These are phyloP conservation scores for Knufia fluminis DNA, from an alignment of 2,329 filamentous ascomycete species.

Conservation along the genomic window DNA sequence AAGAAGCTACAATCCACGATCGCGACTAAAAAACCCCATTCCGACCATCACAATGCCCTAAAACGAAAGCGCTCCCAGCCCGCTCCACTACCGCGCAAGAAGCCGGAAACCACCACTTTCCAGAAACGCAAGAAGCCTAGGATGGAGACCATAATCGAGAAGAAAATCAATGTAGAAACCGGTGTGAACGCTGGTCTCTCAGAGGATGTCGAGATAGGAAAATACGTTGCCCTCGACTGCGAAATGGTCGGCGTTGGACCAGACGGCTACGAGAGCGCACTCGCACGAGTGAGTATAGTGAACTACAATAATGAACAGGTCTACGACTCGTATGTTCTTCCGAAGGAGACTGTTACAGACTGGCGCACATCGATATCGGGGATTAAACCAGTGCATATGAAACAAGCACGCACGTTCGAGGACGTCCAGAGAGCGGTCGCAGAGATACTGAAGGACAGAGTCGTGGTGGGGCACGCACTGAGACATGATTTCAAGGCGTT, in stretches of 20 bases:
- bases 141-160: neutral
- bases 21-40: constrained; percentile 22
- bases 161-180: neutral
- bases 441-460: constrained; percentile 57
- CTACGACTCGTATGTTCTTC: constrained; percentile 86
- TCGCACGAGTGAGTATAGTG: constrained; percentile 81
- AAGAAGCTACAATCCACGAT: constrained; percentile 41
- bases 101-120: neutral
- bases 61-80: constrained; percentile 19
- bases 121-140: neutral
- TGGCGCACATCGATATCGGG: constrained; percentile 85
- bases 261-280: constrained; percentile 57
- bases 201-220: constrained; percentile 59
- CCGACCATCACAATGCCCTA: constrained; percentile 26
- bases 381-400: constrained; percentile 65
- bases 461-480: constrained; percentile 77
- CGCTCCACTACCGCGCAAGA: neutral
- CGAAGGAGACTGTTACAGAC: constrained; percentile 70
- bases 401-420: constrained; percentile 58
- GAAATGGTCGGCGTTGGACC: constrained; percentile 87
- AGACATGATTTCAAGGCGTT: constrained; percentile 68
- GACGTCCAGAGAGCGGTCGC: constrained; percentile 67
- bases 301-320: constrained; percentile 89
- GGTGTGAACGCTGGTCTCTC: constrained; percentile 9
- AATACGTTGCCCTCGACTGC: constrained; percentile 89